Evolutionary conservation across 2,329 filamentous ascomycete genomes (phyloP), one percentile per base, ranked within the genome.

Genomic region (Phyllosticta citriasiana): DNA sequence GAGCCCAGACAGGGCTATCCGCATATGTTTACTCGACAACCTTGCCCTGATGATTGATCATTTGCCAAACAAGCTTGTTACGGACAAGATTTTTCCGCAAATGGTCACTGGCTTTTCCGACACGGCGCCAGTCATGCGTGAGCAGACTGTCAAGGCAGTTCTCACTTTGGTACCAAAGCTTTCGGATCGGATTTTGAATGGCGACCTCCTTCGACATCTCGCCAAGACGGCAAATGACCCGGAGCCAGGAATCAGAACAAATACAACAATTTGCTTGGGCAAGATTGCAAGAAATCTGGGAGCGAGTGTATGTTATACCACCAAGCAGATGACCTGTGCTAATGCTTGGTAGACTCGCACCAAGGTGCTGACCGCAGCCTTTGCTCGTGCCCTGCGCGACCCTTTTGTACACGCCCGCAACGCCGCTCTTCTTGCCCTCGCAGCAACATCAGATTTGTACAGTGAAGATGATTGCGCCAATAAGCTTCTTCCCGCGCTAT

Each of bases 221-320:
- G 94, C 94, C 53, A 97, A 96, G 73, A 97, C 93, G 1, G 91
- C 94, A 54, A 99, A 97, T 68, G 94, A 99, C 65, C 94, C 97
- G 68, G 93, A 99, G 70, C 91, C 94, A 0, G 94, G 94, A 0
- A 99, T 99, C 66, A 85, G 94, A 64, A 99, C 94, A 8, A 99
- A 99, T 72, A 99, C 94, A 0, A 99, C 94, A 1, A 99, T 99
- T 61, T 97, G 93, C 71, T 77, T 99, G 0, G 94, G 94, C 24
- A 97, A 97, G 70, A 97, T 99, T 67, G 92, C 94, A 14, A 92
- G 91, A 67, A 88, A 96, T 68, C 79, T 99, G 0, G 90, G 91
- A 1, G 79, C 83, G 1, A 78, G 77, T 65, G 80, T 83, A 73
- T 60, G 72, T 67, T 10, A 4, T 55, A 4, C 62, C 19, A n/a